Percentiles rank a stretch among this genome's conserved stretches.
Conservation (phyloP, 495 filamentous ascomycete species). For the Aspergillus leporis region DNA sequence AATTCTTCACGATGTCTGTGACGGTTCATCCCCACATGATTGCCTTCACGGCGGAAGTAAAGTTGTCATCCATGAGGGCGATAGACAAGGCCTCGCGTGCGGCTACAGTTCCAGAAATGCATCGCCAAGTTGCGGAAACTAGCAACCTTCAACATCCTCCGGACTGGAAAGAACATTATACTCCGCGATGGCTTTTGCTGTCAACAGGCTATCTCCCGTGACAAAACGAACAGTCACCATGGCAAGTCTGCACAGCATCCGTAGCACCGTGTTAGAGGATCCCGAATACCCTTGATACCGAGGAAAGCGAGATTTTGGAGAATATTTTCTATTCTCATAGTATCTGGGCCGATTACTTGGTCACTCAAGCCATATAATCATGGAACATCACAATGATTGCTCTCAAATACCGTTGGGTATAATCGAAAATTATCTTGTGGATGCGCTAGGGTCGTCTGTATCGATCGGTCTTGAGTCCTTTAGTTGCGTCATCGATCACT, state of each 20-base stretch:
- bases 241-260: constrained; percentile 65
- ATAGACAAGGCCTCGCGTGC: constrained; percentile 82
- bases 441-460: neutral
- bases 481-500: neutral
- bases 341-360: too few relatives aligned
- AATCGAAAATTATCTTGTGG: neutral
- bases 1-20: constrained; percentile 80
- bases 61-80: constrained; percentile 84
- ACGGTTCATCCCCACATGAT: constrained; percentile 84
- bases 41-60: constrained; percentile 74
- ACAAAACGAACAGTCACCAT: constrained; percentile 77
- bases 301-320: constrained; percentile 53
- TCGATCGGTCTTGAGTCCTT: constrained; percentile 21
- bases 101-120: constrained; percentile 58
- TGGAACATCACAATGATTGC: constrained; percentile 55
- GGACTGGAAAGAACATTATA: constrained; percentile 69
- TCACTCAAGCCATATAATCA: constrained; percentile 53
- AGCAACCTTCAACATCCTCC: constrained; percentile 43
- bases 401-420: constrained; percentile 21
- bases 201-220: constrained; percentile 72
- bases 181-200: constrained; percentile 74
- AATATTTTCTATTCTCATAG: constrained; percentile 48
- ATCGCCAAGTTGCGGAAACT: neutral
- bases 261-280: constrained; percentile 62
- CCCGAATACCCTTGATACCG: constrained; percentile 55